Evolutionary conservation across 306 rosid species (phyloP).

Genomic region (Vicia sativa): DNA sequence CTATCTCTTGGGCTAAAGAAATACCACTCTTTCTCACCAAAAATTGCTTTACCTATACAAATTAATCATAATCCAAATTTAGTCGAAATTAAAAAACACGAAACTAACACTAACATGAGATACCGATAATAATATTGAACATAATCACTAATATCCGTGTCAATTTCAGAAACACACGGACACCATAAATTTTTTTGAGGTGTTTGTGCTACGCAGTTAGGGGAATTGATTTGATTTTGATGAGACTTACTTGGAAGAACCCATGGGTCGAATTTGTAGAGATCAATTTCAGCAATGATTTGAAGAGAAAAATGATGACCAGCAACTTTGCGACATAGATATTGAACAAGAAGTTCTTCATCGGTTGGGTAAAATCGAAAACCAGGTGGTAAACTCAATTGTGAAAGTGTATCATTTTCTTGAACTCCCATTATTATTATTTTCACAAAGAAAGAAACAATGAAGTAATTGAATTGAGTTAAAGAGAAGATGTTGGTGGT

Average conservation of each 20-base stretch:
- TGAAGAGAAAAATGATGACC: conserved; percentile 77
- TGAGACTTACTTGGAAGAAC: conserved; percentile 70
- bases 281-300: conserved; percentile 79
- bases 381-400: conserved; percentile 87
- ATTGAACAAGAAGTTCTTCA: conserved; percentile 92
- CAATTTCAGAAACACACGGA: no score
- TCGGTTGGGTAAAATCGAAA: conserved; percentile 91
- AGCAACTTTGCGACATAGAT: conserved; percentile 87
- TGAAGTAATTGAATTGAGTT: not conserved
- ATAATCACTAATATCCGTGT: no score
- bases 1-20: conserved; percentile 90
- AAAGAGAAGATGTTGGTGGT: not conserved
- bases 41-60: conserved; percentile 74
- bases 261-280: conserved; percentile 97
- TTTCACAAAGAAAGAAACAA: no score
- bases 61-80: not conserved
- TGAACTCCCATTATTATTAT: conserved; percentile 83
- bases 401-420: conserved; percentile 66
- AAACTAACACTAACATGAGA: no score
- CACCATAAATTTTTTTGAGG: no score
- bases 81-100: not conserved
- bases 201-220: no score
- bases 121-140: no score
- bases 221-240: not conserved
- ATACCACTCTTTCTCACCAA: conserved; percentile 97